Conservation (phyloP, 164 flowering plant species). For the Berberis vulgaris region DNA sequence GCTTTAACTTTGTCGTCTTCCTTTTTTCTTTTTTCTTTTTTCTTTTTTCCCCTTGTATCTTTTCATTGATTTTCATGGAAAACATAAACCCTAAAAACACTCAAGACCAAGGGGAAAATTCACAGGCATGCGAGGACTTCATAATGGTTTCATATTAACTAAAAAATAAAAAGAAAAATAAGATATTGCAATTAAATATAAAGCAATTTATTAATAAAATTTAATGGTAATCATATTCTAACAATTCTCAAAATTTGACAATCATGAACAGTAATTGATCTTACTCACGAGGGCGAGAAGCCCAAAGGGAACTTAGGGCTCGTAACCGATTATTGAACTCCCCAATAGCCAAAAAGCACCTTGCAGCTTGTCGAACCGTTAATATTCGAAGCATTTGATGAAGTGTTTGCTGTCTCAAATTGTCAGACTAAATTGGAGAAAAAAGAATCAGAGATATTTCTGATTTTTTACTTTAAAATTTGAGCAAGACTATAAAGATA, state of each 20-base stretch:
- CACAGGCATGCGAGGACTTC: no score
- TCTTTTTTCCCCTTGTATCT: no score
- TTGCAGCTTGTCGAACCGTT: conserved; percentile 87
- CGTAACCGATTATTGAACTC: conserved; percentile 69
- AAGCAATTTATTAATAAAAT: no score
- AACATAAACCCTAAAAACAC: no score
- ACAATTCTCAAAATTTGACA: no score
- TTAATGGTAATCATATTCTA: not conserved
- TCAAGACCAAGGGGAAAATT: no score
- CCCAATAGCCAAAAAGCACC: conserved; percentile 64
- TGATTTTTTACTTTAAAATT: not conserved
- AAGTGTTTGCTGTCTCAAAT: conserved; percentile 73
- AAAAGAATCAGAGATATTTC: not conserved
- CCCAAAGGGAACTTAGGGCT: conserved; percentile 82
- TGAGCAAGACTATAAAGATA: not conserved
- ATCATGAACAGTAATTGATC: conserved; percentile 13
- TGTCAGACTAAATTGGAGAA: conserved; percentile 50
- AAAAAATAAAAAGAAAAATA: no score
- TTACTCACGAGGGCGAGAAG: conserved; percentile 73
- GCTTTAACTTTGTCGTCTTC: no score
- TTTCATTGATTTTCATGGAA: no score
- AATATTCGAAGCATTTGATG: conserved; percentile 78
- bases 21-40: no score
- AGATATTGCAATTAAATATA: no score
- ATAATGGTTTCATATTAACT: not conserved